phyloP scores from a whole-genome alignment of 164 flowering plant genomes.

The Magnolia sinica region DNA sequence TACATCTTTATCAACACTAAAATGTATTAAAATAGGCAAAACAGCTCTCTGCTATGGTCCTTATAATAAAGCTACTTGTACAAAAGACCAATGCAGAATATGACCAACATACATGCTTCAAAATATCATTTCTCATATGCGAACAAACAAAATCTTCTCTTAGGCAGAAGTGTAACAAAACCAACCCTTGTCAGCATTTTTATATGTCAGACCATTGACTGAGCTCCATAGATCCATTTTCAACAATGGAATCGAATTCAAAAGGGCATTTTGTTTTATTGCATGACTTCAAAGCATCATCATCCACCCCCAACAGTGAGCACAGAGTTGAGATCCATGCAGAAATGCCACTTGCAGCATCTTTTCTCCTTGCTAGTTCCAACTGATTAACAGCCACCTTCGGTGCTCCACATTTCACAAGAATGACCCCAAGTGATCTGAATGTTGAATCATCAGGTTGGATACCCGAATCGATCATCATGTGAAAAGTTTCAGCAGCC shows the following conservation, averaged over 20 bases:
- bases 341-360: constrained; percentile 44
- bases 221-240: no score
- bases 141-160: not conserved
- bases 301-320: constrained; percentile 35
- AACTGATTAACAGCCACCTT: constrained; percentile 59
- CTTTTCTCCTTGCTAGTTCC: constrained; percentile 48
- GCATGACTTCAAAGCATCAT: constrained; percentile 15
- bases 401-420: constrained; percentile 62
- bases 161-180: no score
- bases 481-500: constrained; percentile 55
- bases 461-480: constrained; percentile 50
- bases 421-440: constrained; percentile 55
- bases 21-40: not conserved
- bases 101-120: not conserved
- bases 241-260: no score
- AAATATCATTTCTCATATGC: not conserved
- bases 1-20: no score
- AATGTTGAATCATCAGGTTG: constrained; percentile 82
- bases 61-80: not conserved
- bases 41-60: not conserved
- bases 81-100: not conserved
- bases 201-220: no score
- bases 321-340: constrained; percentile 58
- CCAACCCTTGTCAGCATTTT: no score
- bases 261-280: not conserved